These are phyloP conservation scores for Coemansia sp. DNA, from an alignment of 192 early-diverging fungal genomes.

Conservation along the genomic window DNA sequence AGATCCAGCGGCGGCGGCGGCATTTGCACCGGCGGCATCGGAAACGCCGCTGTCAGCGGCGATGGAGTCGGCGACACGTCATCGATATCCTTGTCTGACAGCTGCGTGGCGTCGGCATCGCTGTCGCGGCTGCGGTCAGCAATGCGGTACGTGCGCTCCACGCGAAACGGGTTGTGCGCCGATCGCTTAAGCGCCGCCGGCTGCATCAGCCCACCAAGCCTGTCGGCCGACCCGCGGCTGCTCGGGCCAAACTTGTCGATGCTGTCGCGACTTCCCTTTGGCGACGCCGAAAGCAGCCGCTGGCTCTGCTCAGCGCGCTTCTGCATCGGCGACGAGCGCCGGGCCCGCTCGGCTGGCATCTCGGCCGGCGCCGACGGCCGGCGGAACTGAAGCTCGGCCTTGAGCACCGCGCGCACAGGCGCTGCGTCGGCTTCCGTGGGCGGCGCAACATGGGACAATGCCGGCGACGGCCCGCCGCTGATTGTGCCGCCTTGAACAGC, in stretches of 20 bases:
- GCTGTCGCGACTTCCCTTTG: conserved; percentile 33
- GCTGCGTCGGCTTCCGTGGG: not conserved
- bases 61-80: conserved; percentile 30
- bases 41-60: conserved; percentile 28
- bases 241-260: conserved; percentile 39
- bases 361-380: conserved; percentile 9
- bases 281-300: conserved; percentile 8
- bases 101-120: conserved; percentile 14
- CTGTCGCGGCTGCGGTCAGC: conserved; percentile 31
- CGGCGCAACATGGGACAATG: not conserved
- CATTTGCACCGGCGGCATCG: conserved; percentile 29
- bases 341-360: conserved; percentile 10
- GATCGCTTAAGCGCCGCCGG: conserved; percentile 17
- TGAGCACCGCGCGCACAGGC: conserved; percentile 31
- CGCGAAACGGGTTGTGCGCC: conserved; percentile 25
- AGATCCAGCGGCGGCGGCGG: conserved; percentile 39
- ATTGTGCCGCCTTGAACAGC: conserved; percentile 1
- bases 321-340: conserved; percentile 32
- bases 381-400: conserved; percentile 47
- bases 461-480: conserved; percentile 6
- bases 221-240: conserved; percentile 30
- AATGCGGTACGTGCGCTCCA: conserved; percentile 44
- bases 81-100: conserved; percentile 14
- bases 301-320: conserved; percentile 32
- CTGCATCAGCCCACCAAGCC: conserved; percentile 17